These are phyloP conservation scores for Xylaria grammica DNA, from an alignment of 495 filamentous ascomycete species.

Conservation along the genomic window DNA sequence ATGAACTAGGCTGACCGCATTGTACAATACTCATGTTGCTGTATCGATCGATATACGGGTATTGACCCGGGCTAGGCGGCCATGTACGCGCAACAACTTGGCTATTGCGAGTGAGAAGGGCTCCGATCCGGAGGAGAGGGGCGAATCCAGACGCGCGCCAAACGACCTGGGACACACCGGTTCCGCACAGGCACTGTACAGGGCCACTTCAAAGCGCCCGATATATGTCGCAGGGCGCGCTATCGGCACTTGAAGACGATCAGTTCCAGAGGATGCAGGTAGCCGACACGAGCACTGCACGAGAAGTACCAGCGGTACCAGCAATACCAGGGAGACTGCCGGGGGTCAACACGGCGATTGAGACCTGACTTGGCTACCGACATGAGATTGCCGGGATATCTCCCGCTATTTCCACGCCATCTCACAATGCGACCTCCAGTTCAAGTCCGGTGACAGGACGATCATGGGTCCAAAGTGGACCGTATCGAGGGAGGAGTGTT, in stretches of 20 bases:
- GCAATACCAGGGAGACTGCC: background rate
- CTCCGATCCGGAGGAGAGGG: background rate
- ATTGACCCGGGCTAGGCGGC: background rate
- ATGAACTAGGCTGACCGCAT: background rate
- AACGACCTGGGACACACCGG: no score
- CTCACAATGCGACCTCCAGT: constrained; percentile 6
- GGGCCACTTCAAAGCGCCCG: background rate
- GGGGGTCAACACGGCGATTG: constrained; percentile 9
- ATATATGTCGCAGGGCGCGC: constrained; percentile 1
- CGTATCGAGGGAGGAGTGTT: constrained; percentile 1
- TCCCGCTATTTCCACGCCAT: constrained; percentile 5
- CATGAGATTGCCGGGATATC: constrained; percentile 17
- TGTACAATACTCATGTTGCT: background rate
- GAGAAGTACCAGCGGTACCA: background rate
- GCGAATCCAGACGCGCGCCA: background rate
- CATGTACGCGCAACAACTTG: background rate
- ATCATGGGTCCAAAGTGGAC: constrained; percentile 19
- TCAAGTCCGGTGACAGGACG: constrained; percentile 16
- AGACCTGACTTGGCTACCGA: constrained; percentile 12
- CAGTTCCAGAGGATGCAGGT: constrained; percentile 16
- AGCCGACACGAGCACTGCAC: constrained; percentile 5
- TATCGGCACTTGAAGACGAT: constrained; percentile 16
- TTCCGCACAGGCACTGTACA: no score
- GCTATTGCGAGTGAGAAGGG: background rate
- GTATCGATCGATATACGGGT: background rate